Evolutionary conservation across 1,284 basidiomycete species (phyloP).

Genomic region (Xerocomus nothofagi): DNA sequence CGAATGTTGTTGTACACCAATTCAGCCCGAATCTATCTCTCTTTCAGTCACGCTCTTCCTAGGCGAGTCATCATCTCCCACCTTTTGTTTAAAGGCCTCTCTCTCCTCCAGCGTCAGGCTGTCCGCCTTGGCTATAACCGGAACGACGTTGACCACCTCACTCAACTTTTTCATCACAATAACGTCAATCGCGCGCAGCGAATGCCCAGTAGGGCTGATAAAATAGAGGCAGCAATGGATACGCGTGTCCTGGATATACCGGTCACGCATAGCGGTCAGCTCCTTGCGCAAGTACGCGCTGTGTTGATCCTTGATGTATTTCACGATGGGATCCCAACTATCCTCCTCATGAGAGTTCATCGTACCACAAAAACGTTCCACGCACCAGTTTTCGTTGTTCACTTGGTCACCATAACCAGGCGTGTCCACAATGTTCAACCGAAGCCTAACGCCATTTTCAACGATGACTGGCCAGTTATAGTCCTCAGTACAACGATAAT

Average conservation of each 20-base stretch:
- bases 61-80: constrained; percentile 29
- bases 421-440: constrained; percentile 98
- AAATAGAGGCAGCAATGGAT: constrained; percentile 99
- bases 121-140: constrained; percentile 98
- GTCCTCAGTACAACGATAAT: constrained; percentile 6
- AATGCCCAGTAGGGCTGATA: constrained; percentile 96
- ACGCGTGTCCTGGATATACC: constrained; percentile 96
- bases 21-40: constrained; percentile 83
- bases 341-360: constrained; percentile 8
- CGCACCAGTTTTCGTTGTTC: constrained; percentile 97
- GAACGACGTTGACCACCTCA: constrained; percentile 98
- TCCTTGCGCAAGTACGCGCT: constrained; percentile 98
- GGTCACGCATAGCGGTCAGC: constrained; percentile 97
- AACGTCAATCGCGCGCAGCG: constrained; percentile 91
- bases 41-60: constrained; percentile 3
- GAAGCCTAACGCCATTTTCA: constrained; percentile 94
- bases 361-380: constrained; percentile 16
- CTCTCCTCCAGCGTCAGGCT: constrained; percentile 93
- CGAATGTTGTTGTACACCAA: constrained; percentile 92
- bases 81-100: constrained; percentile 90
- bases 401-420: constrained; percentile 98
- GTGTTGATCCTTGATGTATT: constrained; percentile 99
- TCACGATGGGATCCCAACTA: constrained; percentile 98
- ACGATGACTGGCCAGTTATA: constrained; percentile 69
- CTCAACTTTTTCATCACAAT: constrained; percentile 99